phyloP scores from a whole-genome alignment of 2,329 filamentous ascomycete genomes.

The Tolypocladium endophyticum region DNA sequence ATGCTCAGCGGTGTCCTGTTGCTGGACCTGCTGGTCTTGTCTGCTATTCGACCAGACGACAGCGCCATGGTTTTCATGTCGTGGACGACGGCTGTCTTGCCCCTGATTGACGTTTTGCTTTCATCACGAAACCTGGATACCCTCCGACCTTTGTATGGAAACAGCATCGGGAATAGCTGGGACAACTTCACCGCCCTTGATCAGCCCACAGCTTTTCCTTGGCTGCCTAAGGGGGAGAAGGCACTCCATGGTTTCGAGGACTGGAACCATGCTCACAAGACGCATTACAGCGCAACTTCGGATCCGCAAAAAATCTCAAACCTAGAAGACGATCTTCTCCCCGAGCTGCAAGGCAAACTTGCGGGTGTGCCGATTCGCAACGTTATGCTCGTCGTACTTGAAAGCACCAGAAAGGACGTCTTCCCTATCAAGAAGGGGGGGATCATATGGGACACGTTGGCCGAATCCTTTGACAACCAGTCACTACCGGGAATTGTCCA shows the following conservation, averaged over 20 bases:
- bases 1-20: slow-evolving; percentile 6
- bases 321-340: slow-evolving; percentile 19
- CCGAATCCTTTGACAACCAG: slow-evolving; percentile 18
- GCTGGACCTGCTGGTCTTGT: slow-evolving; percentile 10
- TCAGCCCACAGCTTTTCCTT: slow-evolving; percentile 9
- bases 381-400: slow-evolving; percentile 31
- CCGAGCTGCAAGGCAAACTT: slow-evolving; percentile 14
- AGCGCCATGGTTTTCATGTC: slow-evolving; percentile 22
- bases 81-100: slow-evolving; percentile 20
- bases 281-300: slow-evolving; percentile 19
- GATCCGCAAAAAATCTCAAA: slow-evolving; percentile 32
- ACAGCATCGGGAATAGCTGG: slow-evolving; percentile 11
- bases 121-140: slow-evolving; percentile 14
- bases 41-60: slow-evolving; percentile 15
- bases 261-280: slow-evolving; percentile 12
- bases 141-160: slow-evolving; percentile 10
- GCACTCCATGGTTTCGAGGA: slow-evolving; percentile 15
- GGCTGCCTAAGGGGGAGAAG: slow-evolving; percentile 14
- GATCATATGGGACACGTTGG: slow-evolving; percentile 23
- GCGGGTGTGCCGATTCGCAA: slow-evolving; percentile 27
- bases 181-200: slow-evolving; percentile 18
- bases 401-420: slow-evolving; percentile 33
- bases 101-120: slow-evolving; percentile 20
- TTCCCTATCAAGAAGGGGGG: slow-evolving; percentile 32
- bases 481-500: slow-evolving; percentile 21